Evolutionary conservation across 352 stramenopile species (phyloP), one percentile per base, ranked within the genome.

Genomic region (Globisporangium orthogonon): DNA sequence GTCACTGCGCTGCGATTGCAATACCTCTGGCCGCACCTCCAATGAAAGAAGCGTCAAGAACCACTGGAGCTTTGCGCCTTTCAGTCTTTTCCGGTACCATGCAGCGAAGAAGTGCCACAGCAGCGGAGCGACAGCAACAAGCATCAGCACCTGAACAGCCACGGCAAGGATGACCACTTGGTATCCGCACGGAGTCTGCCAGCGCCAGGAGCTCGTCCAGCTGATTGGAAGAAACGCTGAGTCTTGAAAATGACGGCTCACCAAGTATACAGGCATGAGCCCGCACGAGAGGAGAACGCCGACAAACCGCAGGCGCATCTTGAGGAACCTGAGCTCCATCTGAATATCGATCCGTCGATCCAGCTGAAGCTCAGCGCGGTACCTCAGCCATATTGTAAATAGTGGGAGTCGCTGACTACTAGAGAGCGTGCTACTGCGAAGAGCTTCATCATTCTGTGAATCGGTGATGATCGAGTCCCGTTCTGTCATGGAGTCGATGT

Each of bases 61-160:
- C 69, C 69, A 77, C 54, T 74, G 60, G 11, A 77, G 61, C 46
- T 74, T 58, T 9, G 65, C 62, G 43, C 73, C 65, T 43, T 72
- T 61, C 17, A 59, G 43, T 3, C 60, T 44, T 6, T 58, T 37
- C 9, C 65, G 58, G n/a, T 57, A 56, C 18, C 61, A 58, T 28
- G 54, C 54, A 9, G 54, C 48, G 51, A 73, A 74, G 13, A 56
- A 45, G 28, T 74, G 63, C 69, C 67, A 77, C 10, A 65, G 40
- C 9, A 74, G 23, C 13, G 66, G 67, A 0, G 60, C 60, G 4
- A 66, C 9, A 2, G 50, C 48, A 15, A 64, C 45, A 1, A 74
- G 7, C 14, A 53, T 28, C 11, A 67, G 37, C 50, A 30, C 3
- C 51, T 63, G 41, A 35, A 49, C 11, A 4, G 18, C 28, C 13